A percentile compares a stretch with the other conserved stretches of the same genome.
Evolutionary conservation across 306 rosid species (phyloP).

Genomic region (Lotus japonicus): DNA sequence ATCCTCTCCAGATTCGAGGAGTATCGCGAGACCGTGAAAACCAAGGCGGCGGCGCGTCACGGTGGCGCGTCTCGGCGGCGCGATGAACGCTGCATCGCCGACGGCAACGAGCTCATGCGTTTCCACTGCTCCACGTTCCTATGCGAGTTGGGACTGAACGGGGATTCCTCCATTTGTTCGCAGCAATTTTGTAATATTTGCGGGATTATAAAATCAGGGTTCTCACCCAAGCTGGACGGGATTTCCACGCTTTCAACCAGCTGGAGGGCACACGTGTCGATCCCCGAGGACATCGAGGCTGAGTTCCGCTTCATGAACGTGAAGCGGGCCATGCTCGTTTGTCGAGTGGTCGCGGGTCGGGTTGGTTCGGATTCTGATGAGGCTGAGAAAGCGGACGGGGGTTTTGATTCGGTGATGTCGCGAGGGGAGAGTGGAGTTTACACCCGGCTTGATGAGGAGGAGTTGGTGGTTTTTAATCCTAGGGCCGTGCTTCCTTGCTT

Average conservation of each 20-base stretch:
- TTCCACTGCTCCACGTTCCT: constrained; percentile 85
- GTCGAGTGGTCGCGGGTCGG: constrained; percentile 92
- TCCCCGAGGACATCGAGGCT: constrained; percentile 75
- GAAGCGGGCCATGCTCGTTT: constrained; percentile 84
- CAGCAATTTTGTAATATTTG: constrained; percentile 79
- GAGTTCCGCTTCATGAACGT: constrained; percentile 84
- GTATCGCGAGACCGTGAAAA: constrained; percentile 66
- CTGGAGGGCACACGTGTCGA: constrained; percentile 81
- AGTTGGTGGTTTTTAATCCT: constrained; percentile 80
- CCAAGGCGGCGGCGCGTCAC: constrained; percentile 45
- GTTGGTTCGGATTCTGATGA: constrained; percentile 57
- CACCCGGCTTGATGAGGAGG: constrained; percentile 69
- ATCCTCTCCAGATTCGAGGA: constrained; percentile 81
- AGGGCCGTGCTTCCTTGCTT: constrained; percentile 99
- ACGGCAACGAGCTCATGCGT: constrained; percentile 88
- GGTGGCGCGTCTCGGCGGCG: constrained; percentile 40
- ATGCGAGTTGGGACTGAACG: constrained; percentile 68
- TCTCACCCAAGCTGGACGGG: constrained; percentile 84
- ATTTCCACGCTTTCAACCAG: constrained; percentile 81
- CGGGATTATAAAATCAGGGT: constrained; percentile 79
- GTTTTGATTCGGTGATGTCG: constrained; percentile 75
- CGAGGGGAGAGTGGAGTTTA: constrained; percentile 52
- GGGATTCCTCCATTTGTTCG: constrained; percentile 61
- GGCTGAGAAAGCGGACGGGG: constrained; percentile 51
- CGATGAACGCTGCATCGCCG: constrained; percentile 85